Evolutionary conservation across 2,329 filamentous ascomycete species (phyloP).

Genomic region (Dryadomyces quercus-mongolicae): DNA sequence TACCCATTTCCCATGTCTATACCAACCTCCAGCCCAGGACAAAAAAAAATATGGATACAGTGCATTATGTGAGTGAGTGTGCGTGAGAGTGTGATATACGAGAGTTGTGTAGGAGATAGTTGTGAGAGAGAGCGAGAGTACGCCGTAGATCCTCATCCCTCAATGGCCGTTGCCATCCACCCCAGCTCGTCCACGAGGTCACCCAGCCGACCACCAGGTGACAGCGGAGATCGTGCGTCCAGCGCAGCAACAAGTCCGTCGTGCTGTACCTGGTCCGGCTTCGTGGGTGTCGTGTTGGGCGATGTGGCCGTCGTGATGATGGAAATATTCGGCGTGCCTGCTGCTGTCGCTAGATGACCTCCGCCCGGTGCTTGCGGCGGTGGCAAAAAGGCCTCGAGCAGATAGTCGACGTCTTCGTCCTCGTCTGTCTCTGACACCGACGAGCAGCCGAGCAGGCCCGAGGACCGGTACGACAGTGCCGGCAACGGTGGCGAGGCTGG

Average conservation of each 20-base stretch:
- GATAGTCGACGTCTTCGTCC: not conserved
- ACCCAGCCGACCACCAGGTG: slow-evolving; percentile 15
- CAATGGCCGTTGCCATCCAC: slow-evolving; percentile 39
- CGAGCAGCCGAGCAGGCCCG: slow-evolving; percentile 27
- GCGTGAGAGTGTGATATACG: too few relatives aligned
- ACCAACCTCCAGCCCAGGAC: not conserved
- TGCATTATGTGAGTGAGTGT: not conserved
- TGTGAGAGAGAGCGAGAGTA: not conserved
- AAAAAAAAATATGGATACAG: not conserved
- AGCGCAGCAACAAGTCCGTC: slow-evolving; percentile 15
- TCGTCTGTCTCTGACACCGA: slow-evolving; percentile 3
- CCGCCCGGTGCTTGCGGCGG: not conserved
- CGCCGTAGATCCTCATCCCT: slow-evolving; percentile 13
- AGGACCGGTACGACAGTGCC: slow-evolving; percentile 21
- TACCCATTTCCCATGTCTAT: not conserved
- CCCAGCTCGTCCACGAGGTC: slow-evolving; percentile 31
- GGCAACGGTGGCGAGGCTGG: slow-evolving; percentile 25
- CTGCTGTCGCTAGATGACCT: too few relatives aligned
- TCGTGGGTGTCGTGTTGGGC: slow-evolving; percentile 4
- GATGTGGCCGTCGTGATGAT: not conserved
- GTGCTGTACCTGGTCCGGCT: slow-evolving; percentile 12
- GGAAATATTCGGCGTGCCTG: not conserved
- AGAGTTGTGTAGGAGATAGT: too few relatives aligned
- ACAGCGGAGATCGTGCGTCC: slow-evolving; percentile 16
- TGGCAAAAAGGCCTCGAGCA: not conserved